phyloP scores from a whole-genome alignment of 441 rosid species.

The Erodium moschatum region DNA sequence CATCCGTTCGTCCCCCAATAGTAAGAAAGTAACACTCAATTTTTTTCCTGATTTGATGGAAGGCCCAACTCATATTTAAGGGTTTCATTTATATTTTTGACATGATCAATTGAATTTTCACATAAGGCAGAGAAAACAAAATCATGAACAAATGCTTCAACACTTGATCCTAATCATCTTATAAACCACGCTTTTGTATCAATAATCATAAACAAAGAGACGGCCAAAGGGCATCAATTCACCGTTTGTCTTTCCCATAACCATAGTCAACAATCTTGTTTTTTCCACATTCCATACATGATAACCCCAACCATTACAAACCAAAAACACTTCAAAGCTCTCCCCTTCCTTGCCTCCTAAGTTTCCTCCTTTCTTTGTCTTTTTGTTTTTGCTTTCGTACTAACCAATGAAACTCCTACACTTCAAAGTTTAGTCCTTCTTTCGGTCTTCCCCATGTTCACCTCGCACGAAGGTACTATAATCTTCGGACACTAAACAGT shows the following conservation, averaged over 20 bases:
- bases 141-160: too few relatives aligned
- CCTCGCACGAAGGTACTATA: too few relatives aligned
- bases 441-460: neutral
- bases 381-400: neutral
- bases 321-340: neutral
- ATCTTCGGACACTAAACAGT: neutral
- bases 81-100: too few relatives aligned
- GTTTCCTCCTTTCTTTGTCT: neutral
- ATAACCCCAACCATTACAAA: neutral
- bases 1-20: too few relatives aligned
- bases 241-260: too few relatives aligned
- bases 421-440: neutral
- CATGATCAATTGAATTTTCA: too few relatives aligned
- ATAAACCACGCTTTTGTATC: too few relatives aligned
- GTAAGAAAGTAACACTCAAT: too few relatives aligned
- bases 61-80: too few relatives aligned
- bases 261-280: neutral
- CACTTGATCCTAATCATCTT: too few relatives aligned
- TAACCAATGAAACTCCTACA: neutral
- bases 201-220: neutral
- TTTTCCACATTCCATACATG: neutral
- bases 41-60: too few relatives aligned
- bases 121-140: too few relatives aligned
- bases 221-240: neutral
- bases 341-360: slow-evolving; percentile 3